Evolutionary conservation across 345 rosid genomes (phyloP), one percentile per base, ranked within the genome.

Genomic region (Nephelium lappaceum): DNA sequence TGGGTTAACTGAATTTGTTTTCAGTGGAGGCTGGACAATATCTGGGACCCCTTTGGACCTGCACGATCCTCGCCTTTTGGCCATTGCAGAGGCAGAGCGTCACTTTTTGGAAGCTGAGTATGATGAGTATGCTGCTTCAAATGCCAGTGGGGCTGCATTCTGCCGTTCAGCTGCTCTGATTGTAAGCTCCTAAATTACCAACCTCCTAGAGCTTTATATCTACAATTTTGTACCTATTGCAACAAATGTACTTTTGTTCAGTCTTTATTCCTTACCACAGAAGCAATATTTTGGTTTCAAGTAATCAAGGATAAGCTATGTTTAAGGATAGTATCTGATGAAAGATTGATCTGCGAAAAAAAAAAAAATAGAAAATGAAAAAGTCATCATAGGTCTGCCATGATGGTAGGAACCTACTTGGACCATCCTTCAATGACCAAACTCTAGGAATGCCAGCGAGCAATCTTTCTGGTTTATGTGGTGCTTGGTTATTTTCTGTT

Each of bases 21-120:
- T 77, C 84, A 93, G 98, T 67, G 95, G 94, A 82, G 97, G 97
- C 72, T 94, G 97, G 99, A 94, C 92, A 57, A 86, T 94, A 69
- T 91, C 98, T 36, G 99, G 98, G 51, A 84, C 89, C 71, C 88
- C 93, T 73, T 71, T 93, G 83, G 95, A 94, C 82, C 76, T 94
- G 79, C 85, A 79, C n/a, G 97, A 96, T 83, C 98, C 97, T 83
- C 99, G 86, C 74, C 84, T 94, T 68, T 72, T 93, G 75, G 98
- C 95, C 36, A 92, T 96, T 31, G 95, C 98, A 23, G 98, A 96
- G 87, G 95, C 98, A 23, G 99, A 96, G 76, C 93, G 88, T 8
- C 95, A 93, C 84, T 84, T 96, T 84, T 77, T 94, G 80, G 98
- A 96, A 83, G 84, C 88, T 3, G 98, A 94, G 41, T 91, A 96